A percentile compares a stretch with the other conserved stretches of the same genome.
These are phyloP conservation scores for Dactylis glomerata DNA, from an alignment of 176 grass and related monocot genomes.

Conservation along the genomic window DNA sequence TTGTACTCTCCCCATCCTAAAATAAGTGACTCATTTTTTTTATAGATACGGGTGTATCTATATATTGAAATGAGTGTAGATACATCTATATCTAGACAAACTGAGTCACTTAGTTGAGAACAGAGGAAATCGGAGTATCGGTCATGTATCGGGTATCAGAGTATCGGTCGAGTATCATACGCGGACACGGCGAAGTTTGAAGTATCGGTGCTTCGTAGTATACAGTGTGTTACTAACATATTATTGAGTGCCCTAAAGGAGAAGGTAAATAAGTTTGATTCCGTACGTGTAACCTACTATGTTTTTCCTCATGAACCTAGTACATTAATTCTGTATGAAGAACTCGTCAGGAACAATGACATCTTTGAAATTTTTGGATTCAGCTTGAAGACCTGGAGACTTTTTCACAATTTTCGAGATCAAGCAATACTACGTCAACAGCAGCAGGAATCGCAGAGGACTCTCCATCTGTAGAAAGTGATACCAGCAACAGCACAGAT, in stretches of 20 bases:
- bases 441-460: not conserved
- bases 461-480: conserved; percentile 30
- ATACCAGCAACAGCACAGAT: conserved; percentile 29
- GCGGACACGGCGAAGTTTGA: too few relatives aligned
- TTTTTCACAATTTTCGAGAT: conserved; percentile 54
- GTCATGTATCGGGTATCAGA: too few relatives aligned
- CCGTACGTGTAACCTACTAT: not conserved
- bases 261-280: conserved; percentile 55
- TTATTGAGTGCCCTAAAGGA: conserved; percentile 68
- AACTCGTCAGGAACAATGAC: not conserved
- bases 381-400: conserved; percentile 38
- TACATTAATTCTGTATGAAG: not conserved
- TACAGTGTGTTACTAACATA: conserved; percentile 45
- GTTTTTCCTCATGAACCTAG: not conserved
- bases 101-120: too few relatives aligned
- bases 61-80: too few relatives aligned
- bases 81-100: too few relatives aligned
- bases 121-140: too few relatives aligned
- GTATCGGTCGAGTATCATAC: too few relatives aligned
- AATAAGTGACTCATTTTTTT: too few relatives aligned
- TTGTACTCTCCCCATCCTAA: too few relatives aligned
- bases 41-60: too few relatives aligned
- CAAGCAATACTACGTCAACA: conserved; percentile 34
- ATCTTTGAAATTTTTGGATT: conserved; percentile 4
- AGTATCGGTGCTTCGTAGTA: too few relatives aligned